phyloP scores from a whole-genome alignment of 2,329 filamentous ascomycete species.

The Talaromyces piceae region DNA sequence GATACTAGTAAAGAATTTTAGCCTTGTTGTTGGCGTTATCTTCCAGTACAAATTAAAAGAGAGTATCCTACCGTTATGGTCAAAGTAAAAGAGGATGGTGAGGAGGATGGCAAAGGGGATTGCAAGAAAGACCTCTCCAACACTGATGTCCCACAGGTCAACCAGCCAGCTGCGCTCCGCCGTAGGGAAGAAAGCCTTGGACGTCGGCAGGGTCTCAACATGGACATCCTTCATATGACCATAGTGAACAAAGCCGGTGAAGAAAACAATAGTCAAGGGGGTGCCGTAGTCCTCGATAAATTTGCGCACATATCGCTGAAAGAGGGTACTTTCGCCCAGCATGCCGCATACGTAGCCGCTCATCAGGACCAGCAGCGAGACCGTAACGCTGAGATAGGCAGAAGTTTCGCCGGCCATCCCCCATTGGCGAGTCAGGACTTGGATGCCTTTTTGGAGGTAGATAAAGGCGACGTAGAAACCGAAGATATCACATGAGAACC shows the following conservation, averaged over 20 bases:
- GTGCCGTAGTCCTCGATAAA: slow-evolving; percentile 89
- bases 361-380: slow-evolving; percentile 70
- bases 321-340: slow-evolving; percentile 63
- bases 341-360: slow-evolving; percentile 67
- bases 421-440: slow-evolving; percentile 73
- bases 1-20: slow-evolving; percentile 52
- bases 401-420: slow-evolving; percentile 50
- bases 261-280: slow-evolving; percentile 74
- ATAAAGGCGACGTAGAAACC: slow-evolving; percentile 91
- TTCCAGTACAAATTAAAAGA: background rate
- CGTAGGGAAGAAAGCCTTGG: slow-evolving; percentile 72
- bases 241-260: slow-evolving; percentile 81
- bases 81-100: slow-evolving; percentile 82
- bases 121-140: slow-evolving; percentile 69
- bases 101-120: slow-evolving; percentile 79
- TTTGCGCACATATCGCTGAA: slow-evolving; percentile 66
- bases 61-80: slow-evolving; percentile 63
- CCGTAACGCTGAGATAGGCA: slow-evolving; percentile 68
- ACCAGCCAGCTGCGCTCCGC: slow-evolving; percentile 67
- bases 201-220: slow-evolving; percentile 66
- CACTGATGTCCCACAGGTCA: slow-evolving; percentile 68
- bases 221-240: slow-evolving; percentile 68
- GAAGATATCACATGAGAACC: slow-evolving; percentile 89
- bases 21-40: background rate
- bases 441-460: slow-evolving; percentile 84